phyloP scores from a whole-genome alignment of 495 filamentous ascomycete genomes.

The Viridothelium virens region DNA sequence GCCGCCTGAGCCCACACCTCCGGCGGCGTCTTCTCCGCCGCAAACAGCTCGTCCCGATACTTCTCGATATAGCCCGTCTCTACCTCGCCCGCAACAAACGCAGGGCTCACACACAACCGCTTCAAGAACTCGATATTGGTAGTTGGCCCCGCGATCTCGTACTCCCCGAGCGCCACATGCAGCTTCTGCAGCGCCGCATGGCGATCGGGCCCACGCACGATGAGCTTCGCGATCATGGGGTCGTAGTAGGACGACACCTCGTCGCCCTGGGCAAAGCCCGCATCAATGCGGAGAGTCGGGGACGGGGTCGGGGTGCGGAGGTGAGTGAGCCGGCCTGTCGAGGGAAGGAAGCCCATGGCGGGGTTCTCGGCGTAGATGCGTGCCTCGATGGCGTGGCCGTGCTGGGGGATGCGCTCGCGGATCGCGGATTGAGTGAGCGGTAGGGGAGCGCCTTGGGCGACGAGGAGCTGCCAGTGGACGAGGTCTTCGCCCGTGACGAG shows the following conservation, averaged over 20 bases:
- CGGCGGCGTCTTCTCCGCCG: slow-evolving; percentile 15
- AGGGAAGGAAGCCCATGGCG: slow-evolving; percentile 78
- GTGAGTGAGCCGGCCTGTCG: slow-evolving; percentile 82
- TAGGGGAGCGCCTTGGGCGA: slow-evolving; percentile 79
- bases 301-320: slow-evolving; percentile 62
- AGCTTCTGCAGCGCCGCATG: slow-evolving; percentile 78
- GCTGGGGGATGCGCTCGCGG: slow-evolving; percentile 60
- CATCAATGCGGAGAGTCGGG: slow-evolving; percentile 77
- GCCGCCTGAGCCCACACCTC: slow-evolving; percentile 69
- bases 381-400: slow-evolving; percentile 87
- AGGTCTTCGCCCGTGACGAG: slow-evolving; percentile 93
- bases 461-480: slow-evolving; percentile 91
- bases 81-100: slow-evolving; percentile 79
- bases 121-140: slow-evolving; percentile 98
- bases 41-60: slow-evolving; percentile 56
- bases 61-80: slow-evolving; percentile 96
- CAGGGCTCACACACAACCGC: slow-evolving; percentile 65
- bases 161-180: slow-evolving; percentile 71
- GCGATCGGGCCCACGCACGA: slow-evolving; percentile 73
- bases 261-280: slow-evolving; percentile 84
- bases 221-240: slow-evolving; percentile 97
- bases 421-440: slow-evolving; percentile 81
- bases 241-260: slow-evolving; percentile 94
- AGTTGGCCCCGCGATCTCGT: slow-evolving; percentile 84
- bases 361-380: slow-evolving; percentile 97